These are phyloP conservation scores for Artemisia annua DNA, from an alignment of 129 eudicot genomes.

Conservation along the genomic window DNA sequence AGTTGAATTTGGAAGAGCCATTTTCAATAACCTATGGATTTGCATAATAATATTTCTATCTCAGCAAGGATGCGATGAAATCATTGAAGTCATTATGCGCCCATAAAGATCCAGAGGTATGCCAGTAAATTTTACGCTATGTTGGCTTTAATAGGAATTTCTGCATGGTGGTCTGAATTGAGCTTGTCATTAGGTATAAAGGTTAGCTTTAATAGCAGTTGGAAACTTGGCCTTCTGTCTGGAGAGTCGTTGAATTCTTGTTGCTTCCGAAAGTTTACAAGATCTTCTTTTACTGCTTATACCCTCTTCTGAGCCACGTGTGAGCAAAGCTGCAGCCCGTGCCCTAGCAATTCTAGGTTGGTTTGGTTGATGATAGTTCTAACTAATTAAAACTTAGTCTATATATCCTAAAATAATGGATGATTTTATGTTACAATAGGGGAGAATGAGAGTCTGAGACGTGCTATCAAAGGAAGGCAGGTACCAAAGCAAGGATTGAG, in stretches of 20 bases:
- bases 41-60: background rate
- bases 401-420: constrained; percentile 14
- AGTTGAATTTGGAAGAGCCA: constrained; percentile 2
- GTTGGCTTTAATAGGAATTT: background rate
- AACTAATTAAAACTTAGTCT: background rate
- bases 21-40: background rate
- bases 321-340: constrained; percentile 89
- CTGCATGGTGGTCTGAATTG: constrained; percentile 20
- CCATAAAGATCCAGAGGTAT: constrained; percentile 82
- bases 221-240: constrained; percentile 85
- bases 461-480: constrained; percentile 85
- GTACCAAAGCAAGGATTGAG: constrained; percentile 95
- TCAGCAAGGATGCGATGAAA: constrained; percentile 17
- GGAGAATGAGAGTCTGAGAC: constrained; percentile 92
- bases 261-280: constrained; percentile 82
- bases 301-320: constrained; percentile 61
- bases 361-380: constrained; percentile 22
- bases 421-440: constrained; percentile 45
- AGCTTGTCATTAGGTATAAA: constrained; percentile 61
- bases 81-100: constrained; percentile 52
- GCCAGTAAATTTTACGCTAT: background rate
- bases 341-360: constrained; percentile 84
- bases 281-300: constrained; percentile 85
- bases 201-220: constrained; percentile 73
- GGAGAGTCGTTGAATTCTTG: constrained; percentile 73